Evolutionary conservation across 1,284 basidiomycete species (phyloP).

Genomic region (Irpex sp.): DNA sequence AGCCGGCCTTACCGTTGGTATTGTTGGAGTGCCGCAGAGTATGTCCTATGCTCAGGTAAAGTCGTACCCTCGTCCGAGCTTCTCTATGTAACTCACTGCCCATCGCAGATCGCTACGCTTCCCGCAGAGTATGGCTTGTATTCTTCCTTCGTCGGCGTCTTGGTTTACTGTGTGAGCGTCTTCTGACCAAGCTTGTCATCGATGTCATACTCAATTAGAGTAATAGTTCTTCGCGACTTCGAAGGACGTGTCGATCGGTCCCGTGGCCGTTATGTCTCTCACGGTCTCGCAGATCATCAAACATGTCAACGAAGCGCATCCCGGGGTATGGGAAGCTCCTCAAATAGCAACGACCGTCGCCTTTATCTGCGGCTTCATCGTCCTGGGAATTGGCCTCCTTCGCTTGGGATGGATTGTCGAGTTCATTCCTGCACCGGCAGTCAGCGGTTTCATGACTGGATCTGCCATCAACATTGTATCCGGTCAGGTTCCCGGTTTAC

Average conservation of each 20-base stretch:
- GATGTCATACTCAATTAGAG: not conserved
- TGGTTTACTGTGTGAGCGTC: slow-evolving; percentile 68
- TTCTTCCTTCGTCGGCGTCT: slow-evolving; percentile 90
- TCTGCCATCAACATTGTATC: slow-evolving; percentile 84
- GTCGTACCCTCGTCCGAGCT: not conserved
- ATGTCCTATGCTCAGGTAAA: slow-evolving; percentile 74
- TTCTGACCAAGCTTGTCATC: slow-evolving; percentile 11
- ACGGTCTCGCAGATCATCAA: slow-evolving; percentile 80
- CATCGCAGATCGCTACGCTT: slow-evolving; percentile 72
- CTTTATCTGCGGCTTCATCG: slow-evolving; percentile 88
- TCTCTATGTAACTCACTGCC: slow-evolving; percentile 22
- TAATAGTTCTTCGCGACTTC: slow-evolving; percentile 85
- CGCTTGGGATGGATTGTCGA: slow-evolving; percentile 93
- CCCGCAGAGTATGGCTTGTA: slow-evolving; percentile 89
- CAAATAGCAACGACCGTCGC: slow-evolving; percentile 85
- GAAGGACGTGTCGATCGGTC: slow-evolving; percentile 92
- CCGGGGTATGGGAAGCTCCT: slow-evolving; percentile 53
- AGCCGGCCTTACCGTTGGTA: slow-evolving; percentile 86
- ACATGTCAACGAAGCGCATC: slow-evolving; percentile 50
- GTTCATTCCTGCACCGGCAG: slow-evolving; percentile 88
- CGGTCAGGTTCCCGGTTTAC: slow-evolving; percentile 79
- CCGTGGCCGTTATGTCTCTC: slow-evolving; percentile 95
- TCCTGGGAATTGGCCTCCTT: slow-evolving; percentile 86
- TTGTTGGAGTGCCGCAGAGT: slow-evolving; percentile 85
- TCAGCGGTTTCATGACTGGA: slow-evolving; percentile 92